Evolutionary conservation across 1,284 basidiomycete species (phyloP), one percentile per base, ranked within the genome.

Genomic region (Rhodotorula sp.): DNA sequence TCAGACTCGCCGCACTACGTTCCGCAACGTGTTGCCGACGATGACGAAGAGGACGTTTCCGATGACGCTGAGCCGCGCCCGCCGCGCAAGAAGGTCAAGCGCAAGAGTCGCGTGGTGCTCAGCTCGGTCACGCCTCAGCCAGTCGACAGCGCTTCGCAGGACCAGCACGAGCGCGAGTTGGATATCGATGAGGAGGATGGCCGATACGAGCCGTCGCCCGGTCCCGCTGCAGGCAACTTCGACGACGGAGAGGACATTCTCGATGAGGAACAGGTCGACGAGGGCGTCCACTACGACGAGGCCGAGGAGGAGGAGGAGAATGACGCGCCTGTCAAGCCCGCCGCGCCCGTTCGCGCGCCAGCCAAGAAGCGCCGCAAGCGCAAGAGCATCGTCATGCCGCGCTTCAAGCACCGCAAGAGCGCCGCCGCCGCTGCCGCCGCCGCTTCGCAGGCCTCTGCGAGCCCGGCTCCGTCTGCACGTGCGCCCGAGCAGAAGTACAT

Each of bases 331-430:
- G 57, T 27, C 41, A n/a, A 27, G 42, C 50, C 19, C 46, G 25
- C n/a, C 19, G 44, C 46, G 25, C 4, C 12, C 17, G 45, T 19
- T 8, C 21, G 17, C 9, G 25, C 27, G 7, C 25, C 27, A 7
- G 25, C 42, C 52, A 53, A 55, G 62, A 60, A 54, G 58, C 64
- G 64, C 19, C 21, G n/a, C 19, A 66, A 67, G 53, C 59, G 59
- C 66, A 67, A 67, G 53, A 27, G 34, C 21, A 10, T 67, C 41
- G 19, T 34, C 53, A 56, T 57, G 60, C 60, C 66, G 34, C 53
- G 53, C 9, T 52, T 14, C 45, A 45, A 50, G 45, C 4, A 42
- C 17, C 59, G 60, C 21, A 49, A 57, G 41, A 27, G 23, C 9
- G 27, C 54, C 8, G n/a, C 55, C 3, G 45, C 58, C 23, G 48